Percentiles rank a stretch among this genome's conserved stretches.
Conservation (phyloP, 495 filamentous ascomycete species). For the Amphirosellinia nigrospora region DNA sequence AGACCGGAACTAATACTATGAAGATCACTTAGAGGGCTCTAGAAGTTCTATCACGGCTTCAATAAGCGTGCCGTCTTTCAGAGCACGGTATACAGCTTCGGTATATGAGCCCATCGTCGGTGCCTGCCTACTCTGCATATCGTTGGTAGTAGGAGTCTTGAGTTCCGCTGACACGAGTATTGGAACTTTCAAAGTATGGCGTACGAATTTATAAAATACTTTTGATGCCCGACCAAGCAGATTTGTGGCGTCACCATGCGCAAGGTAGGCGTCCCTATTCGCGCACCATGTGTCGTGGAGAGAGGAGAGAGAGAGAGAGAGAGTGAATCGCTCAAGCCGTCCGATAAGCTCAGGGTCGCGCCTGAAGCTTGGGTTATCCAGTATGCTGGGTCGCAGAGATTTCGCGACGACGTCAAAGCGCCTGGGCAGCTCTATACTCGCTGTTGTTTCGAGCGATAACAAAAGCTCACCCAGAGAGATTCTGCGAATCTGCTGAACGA, state of each 20-base stretch:
- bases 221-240: conserved; percentile 22
- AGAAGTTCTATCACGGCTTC: background rate
- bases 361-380: background rate
- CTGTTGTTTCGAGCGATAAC: background rate
- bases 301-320: too few species aligned
- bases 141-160: background rate
- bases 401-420: conserved; percentile 6
- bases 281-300: conserved; percentile 21
- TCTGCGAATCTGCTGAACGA: too few species aligned
- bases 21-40: too few species aligned
- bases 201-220: conserved; percentile 20
- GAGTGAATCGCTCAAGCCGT: too few species aligned
- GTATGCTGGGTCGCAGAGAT: background rate
- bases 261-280: conserved; percentile 20
- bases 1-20: too few species aligned
- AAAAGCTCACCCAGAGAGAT: conserved; percentile 6
- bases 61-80: conserved; percentile 18
- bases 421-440: background rate
- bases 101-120: conserved; percentile 23
- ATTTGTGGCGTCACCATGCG: conserved; percentile 19
- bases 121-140: background rate
- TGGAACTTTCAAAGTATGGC: conserved; percentile 19
- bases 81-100: conserved; percentile 13
- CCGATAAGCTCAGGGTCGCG: background rate
- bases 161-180: background rate